phyloP scores from a whole-genome alignment of 148 eudicot genomes.

The Suaeda aralocaspica region DNA sequence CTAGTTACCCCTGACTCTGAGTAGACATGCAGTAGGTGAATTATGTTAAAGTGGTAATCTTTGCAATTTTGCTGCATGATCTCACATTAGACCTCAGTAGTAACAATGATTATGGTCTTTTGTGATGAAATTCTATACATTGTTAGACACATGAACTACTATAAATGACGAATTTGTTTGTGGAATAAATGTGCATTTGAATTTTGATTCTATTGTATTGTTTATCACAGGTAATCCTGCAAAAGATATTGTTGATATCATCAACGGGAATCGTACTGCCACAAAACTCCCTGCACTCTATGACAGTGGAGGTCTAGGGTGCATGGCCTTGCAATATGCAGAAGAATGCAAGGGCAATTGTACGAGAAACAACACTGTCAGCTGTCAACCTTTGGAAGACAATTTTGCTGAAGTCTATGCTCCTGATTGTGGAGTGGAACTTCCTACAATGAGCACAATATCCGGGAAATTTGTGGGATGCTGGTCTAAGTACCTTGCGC shows the following conservation, averaged over 20 bases:
- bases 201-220: not conserved
- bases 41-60: no score
- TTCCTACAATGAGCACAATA: slow-evolving; percentile 58
- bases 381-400: slow-evolving; percentile 48
- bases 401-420: slow-evolving; percentile 71
- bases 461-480: slow-evolving; percentile 59
- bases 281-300: slow-evolving; percentile 39
- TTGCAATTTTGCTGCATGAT: no score
- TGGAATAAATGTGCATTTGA: no score
- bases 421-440: slow-evolving; percentile 74
- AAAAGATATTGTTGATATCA: slow-evolving; percentile 61
- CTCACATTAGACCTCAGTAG: no score
- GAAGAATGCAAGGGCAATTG: slow-evolving; percentile 56
- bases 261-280: slow-evolving; percentile 70
- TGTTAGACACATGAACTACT: no score
- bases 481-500: slow-evolving; percentile 45
- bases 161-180: no score
- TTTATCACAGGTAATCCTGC: slow-evolving; percentile 56
- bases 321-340: slow-evolving; percentile 75
- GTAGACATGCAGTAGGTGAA: no score
- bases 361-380: slow-evolving; percentile 46
- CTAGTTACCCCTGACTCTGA: no score
- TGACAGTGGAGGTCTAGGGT: slow-evolving; percentile 69
- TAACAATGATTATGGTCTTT: no score
- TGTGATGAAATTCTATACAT: no score